Evolutionary conservation across 495 filamentous ascomycete species (phyloP).

Genomic region (Aspergillus sclerotiicarbonarius): DNA sequence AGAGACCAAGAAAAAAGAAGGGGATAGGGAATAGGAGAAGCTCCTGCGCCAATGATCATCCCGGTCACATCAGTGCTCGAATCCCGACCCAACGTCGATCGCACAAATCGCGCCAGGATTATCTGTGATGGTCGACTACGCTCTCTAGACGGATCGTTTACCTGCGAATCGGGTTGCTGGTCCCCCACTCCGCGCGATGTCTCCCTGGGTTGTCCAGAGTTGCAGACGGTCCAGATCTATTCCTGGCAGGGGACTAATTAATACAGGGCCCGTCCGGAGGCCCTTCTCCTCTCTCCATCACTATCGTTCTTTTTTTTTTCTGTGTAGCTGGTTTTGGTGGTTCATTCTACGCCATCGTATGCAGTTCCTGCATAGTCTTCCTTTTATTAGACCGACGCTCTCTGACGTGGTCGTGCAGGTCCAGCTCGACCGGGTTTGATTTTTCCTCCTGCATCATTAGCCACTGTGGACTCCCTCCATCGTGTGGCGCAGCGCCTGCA

Average conservation of each 20-base stretch:
- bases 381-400: constrained; percentile 11
- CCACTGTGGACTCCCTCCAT: constrained; percentile 29
- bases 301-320: constrained; percentile 12
- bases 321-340: constrained; percentile 10
- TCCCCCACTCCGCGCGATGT: constrained; percentile 15
- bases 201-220: constrained; percentile 20
- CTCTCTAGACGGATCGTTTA: constrained; percentile 22
- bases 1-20: constrained; percentile 5
- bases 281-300: constrained; percentile 11
- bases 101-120: constrained; percentile 29
- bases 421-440: constrained; percentile 17
- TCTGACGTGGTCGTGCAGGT: constrained; percentile 34
- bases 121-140: constrained; percentile 14
- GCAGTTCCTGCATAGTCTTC: constrained; percentile 10
- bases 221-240: constrained; percentile 30
- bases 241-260: constrained; percentile 10
- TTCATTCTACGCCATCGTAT: neutral
- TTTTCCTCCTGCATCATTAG: constrained; percentile 21
- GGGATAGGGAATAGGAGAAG: constrained; percentile 10
- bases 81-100: constrained; percentile 30
- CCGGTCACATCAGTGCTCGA: constrained; percentile 21
- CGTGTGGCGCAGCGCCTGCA: constrained; percentile 47
- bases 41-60: constrained; percentile 31
- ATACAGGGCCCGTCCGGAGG: constrained; percentile 10
- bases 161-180: constrained; percentile 20